Conservation (phyloP, 176 grass and related monocot species). For the Phyllostachys edulis region DNA sequence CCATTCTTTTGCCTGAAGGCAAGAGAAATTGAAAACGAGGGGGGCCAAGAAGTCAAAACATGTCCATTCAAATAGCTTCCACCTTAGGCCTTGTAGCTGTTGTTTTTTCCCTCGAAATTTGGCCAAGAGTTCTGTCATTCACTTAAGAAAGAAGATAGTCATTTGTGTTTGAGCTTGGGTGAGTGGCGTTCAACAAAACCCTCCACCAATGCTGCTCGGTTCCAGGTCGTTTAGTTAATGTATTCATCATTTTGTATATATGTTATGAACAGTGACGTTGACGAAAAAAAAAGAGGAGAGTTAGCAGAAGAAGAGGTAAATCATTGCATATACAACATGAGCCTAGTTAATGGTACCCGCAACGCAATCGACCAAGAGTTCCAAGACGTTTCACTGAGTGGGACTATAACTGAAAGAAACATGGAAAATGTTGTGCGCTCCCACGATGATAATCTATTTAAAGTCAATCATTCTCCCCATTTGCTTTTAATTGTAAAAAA, state of each 20-base stretch:
- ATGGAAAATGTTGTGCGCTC: not conserved
- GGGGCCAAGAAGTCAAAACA: not conserved
- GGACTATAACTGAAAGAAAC: constrained; percentile 2
- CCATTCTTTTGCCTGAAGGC: not conserved
- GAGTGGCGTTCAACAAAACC: too few relatives aligned
- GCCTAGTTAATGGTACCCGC: not conserved
- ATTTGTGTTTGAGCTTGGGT: too few relatives aligned
- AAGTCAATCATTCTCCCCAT: not conserved
- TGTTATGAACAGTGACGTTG: not conserved
- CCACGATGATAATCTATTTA: not conserved
- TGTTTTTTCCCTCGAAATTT: not conserved
- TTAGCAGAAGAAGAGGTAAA: not conserved
- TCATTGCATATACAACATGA: not conserved
- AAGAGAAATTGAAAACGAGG: not conserved
- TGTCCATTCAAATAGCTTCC: not conserved
- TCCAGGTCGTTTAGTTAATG: not conserved
- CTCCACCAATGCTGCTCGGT: too few relatives aligned
- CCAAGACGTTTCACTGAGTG: constrained; percentile 14
- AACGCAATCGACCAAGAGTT: not conserved
- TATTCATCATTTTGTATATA: constrained; percentile 20
- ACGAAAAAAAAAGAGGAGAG: not conserved
- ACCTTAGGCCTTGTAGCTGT: not conserved
- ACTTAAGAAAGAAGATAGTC: too few relatives aligned
- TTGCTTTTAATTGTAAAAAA: constrained; percentile 5
- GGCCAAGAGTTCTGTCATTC: not conserved